Percentiles rank a stretch among this genome's conserved stretches.
phyloP scores from a whole-genome alignment of 2,329 filamentous ascomycete species.

The Xylaria sp. region DNA sequence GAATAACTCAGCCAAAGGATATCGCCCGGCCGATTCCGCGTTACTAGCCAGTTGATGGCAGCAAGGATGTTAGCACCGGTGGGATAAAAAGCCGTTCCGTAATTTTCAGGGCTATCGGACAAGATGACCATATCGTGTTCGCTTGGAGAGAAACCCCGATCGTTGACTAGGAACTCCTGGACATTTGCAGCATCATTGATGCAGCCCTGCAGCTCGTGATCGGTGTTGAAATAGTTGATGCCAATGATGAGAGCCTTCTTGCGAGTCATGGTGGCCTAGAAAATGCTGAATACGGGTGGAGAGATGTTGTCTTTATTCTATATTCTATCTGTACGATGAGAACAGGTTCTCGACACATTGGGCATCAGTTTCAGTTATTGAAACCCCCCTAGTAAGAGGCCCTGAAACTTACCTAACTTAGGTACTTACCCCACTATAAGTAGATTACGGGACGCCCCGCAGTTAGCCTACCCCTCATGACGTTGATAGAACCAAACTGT shows the following conservation, averaged over 20 bases:
- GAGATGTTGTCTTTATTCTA: no score
- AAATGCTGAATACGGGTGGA: no score
- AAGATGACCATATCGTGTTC: conserved; percentile 51
- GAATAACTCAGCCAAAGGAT: background rate
- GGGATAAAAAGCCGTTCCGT: conserved; percentile 50
- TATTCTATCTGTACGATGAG: no score
- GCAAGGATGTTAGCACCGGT: conserved; percentile 52
- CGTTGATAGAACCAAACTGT: conserved; percentile 6
- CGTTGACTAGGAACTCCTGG: conserved; percentile 50
- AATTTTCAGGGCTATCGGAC: conserved; percentile 43
- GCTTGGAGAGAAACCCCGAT: conserved; percentile 50
- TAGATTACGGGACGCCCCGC: background rate
- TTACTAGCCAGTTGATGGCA: conserved; percentile 67
- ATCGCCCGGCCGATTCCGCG: background rate
- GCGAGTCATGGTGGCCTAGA: no score
- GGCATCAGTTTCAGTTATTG: background rate
- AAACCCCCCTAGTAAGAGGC: background rate
- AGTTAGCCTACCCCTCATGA: conserved; percentile 1
- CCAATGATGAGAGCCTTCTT: no score
- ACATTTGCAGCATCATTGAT: conserved; percentile 49
- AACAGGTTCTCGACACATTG: background rate
- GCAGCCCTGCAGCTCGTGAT: background rate
- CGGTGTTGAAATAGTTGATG: no score
- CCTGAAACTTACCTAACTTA: background rate
- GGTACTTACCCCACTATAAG: no score